Base-by-base conservation (phyloP, 768 basidiomycete species). In the Trametes maxima region DNA sequence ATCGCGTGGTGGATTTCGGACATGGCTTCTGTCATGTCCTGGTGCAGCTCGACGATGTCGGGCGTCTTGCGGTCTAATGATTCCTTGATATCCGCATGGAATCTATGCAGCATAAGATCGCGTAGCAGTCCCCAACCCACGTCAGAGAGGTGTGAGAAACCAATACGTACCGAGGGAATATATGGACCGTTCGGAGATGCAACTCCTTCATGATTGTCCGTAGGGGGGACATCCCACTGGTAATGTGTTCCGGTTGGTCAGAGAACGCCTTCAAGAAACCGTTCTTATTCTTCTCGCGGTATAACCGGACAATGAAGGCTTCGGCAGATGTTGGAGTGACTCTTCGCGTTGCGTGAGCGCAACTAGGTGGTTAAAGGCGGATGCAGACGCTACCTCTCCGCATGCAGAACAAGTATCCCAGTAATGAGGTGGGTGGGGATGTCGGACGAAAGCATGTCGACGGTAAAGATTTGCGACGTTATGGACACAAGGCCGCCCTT, bases 221-320 rank as follows among this genome's bases (percentile, higher is more conserved):
- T 21, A 99, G 78, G 1, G 97, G 97, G 1, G 92, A 94, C 72
- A 98, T 75, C 1, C 95, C 96, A 63, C 86, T 92, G 0, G 90
- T 95, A 62, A 99, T 97, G 63, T 90, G 86, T 72, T 98, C 97
- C 4, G 96, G 95, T 68, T 98, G 91, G 73, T 98, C 97, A 2
- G 94, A 93, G 70, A 99, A 97, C 0, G 94, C 97, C 74, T 99
- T 98, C 65, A 98, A 78, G 73, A 98, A 99, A 1, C 96, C 96
- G 2, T 79, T 80, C 71, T 82, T 85, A 77, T 98, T 99, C 76
- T 89, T 86, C 74, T 97, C 89, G 43, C 96, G 85, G 71, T 89
- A 98, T 2, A 97, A 77, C 2, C 95, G 86, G 50, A 95, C 89
- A 39, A 98, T 92, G 76, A 98, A 99, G 0, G 95, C 93, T 71